These are phyloP conservation scores for Ambrosiella beaveri DNA, from an alignment of 2,329 filamentous ascomycete species.

Conservation along the genomic window DNA sequence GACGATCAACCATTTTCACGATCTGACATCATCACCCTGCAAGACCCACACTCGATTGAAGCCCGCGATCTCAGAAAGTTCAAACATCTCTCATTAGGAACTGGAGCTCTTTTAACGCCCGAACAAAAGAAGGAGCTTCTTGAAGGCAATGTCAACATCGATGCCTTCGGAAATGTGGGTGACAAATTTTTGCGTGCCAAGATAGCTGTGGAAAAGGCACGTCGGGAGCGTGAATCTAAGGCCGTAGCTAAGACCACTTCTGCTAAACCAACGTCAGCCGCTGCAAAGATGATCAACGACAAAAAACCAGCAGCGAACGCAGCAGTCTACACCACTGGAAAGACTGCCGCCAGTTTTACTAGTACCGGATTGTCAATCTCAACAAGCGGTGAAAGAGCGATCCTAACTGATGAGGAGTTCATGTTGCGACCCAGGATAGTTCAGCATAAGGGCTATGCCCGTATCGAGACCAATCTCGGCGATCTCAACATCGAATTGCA, in stretches of 20 bases:
- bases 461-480: constrained; percentile 73
- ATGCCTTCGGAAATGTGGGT: constrained; percentile 58
- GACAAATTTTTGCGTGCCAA: constrained; percentile 82
- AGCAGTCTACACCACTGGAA: constrained; percentile 76
- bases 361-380: constrained; percentile 86
- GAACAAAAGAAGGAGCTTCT: constrained; percentile 52
- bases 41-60: constrained; percentile 83
- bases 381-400: constrained; percentile 70
- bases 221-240: constrained; percentile 50
- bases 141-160: constrained; percentile 56
- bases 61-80: constrained; percentile 71
- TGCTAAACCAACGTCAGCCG: constrained; percentile 15
- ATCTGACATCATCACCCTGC: constrained; percentile 86
- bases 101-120: constrained; percentile 46
- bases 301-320: constrained; percentile 62
- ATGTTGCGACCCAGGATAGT: constrained; percentile 84
- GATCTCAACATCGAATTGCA: constrained; percentile 78
- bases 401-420: constrained; percentile 86
- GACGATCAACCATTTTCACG: constrained; percentile 74
- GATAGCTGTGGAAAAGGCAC: constrained; percentile 80
- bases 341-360: constrained; percentile 84
- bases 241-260: constrained; percentile 35
- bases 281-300: constrained; percentile 28
- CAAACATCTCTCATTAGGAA: constrained; percentile 74
- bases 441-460: constrained; percentile 78